These are phyloP conservation scores for Phytophthora agathidicida DNA, from an alignment of 352 stramenopile species.

Conservation along the genomic window DNA sequence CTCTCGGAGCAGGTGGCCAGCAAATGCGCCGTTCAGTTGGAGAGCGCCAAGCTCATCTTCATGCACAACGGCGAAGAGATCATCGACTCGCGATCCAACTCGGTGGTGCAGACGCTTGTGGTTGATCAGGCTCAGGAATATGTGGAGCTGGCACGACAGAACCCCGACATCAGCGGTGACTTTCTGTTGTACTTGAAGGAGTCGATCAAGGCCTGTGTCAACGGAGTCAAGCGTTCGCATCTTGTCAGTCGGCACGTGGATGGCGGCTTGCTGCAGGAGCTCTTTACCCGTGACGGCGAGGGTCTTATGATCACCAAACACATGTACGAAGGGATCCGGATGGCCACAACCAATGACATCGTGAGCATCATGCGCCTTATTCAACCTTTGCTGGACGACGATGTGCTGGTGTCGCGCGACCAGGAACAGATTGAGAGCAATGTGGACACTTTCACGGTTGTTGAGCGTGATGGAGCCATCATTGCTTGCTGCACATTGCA, in stretches of 20 bases:
- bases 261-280: constrained; percentile 94
- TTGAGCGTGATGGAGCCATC: constrained; percentile 89
- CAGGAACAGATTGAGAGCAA: constrained; percentile 91
- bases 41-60: constrained; percentile 90
- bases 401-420: constrained; percentile 88
- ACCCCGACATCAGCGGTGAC: constrained; percentile 63
- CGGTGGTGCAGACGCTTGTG: constrained; percentile 78
- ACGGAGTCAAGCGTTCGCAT: constrained; percentile 86
- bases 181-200: constrained; percentile 88
- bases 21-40: constrained; percentile 85
- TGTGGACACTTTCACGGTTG: constrained; percentile 87
- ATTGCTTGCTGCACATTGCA: constrained; percentile 90
- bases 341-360: constrained; percentile 93
- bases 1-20: constrained; percentile 89
- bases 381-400: constrained; percentile 86
- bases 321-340: constrained; percentile 96
- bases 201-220: constrained; percentile 83
- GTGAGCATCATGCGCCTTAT: constrained; percentile 89
- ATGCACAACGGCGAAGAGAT: constrained; percentile 90
- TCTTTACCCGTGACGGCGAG: constrained; percentile 98
- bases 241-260: constrained; percentile 88
- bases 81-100: constrained; percentile 81
- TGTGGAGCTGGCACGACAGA: constrained; percentile 69
- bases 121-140: constrained; percentile 87
- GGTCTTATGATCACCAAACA: constrained; percentile 97